Conservation (phyloP, 495 filamentous ascomycete genomes). For the Terfezia claveryi region DNA sequence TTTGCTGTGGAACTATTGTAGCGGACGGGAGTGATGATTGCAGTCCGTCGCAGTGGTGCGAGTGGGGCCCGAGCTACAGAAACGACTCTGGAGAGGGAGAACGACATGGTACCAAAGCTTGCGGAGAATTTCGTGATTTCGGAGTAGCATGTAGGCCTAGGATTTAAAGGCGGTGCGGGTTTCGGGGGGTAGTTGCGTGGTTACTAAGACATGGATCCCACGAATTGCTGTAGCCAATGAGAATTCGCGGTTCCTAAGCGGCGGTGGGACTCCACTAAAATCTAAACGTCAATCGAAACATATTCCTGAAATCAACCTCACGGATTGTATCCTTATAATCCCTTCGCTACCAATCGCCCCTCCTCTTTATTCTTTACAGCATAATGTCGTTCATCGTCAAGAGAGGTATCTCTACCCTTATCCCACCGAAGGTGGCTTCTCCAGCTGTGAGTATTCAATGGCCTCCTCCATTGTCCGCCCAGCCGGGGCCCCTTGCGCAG, state of each 20-base stretch:
- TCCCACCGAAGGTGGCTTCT: conserved; percentile 96
- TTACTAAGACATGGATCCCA: background rate
- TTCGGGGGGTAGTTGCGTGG: background rate
- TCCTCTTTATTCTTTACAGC: background rate
- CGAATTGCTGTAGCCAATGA: no score
- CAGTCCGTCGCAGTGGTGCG: background rate
- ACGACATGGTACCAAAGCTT: background rate
- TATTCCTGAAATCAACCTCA: background rate
- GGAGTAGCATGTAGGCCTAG: background rate
- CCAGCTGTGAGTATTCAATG: conserved; percentile 51
- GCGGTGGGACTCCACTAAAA: background rate
- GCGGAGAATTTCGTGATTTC: background rate
- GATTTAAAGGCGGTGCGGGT: background rate
- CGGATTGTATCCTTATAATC: no score
- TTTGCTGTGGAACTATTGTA: background rate
- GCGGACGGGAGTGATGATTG: background rate
- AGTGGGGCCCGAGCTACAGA: background rate
- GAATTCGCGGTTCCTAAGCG: background rate
- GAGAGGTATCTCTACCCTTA: conserved; percentile 86
- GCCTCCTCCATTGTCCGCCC: background rate
- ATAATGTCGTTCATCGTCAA: conserved; percentile 80
- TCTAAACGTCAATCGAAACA: background rate
- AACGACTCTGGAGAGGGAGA: background rate
- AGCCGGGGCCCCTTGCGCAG: no score
- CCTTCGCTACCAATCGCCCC: no score